These are phyloP conservation scores for Colletotrichum sp. DNA, from an alignment of 2,329 filamentous ascomycete species.

Conservation along the genomic window DNA sequence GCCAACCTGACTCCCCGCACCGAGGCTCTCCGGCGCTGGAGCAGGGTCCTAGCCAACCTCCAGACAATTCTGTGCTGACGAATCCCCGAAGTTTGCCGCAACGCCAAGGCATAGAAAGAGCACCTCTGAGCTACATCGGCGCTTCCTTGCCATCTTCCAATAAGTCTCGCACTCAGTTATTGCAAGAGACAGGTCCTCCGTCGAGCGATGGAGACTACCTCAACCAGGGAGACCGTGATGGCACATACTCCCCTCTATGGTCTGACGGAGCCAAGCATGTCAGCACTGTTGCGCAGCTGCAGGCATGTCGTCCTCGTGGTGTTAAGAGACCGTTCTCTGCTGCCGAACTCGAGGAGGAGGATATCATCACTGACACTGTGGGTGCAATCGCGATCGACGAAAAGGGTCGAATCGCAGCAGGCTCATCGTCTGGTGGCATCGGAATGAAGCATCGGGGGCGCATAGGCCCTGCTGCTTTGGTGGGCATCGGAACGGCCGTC, in stretches of 20 bases:
- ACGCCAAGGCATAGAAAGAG: slow-evolving; percentile 25
- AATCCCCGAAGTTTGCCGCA: slow-evolving; percentile 7
- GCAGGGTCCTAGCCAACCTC: not conserved
- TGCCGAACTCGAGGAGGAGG: slow-evolving; percentile 47
- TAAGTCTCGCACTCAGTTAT: not conserved
- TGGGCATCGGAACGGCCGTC: slow-evolving; percentile 89
- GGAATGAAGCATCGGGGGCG: slow-evolving; percentile 97
- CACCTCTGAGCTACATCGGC: slow-evolving; percentile 30
- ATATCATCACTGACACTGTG: slow-evolving; percentile 87
- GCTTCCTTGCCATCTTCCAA: slow-evolving; percentile 1
- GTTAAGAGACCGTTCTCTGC: slow-evolving; percentile 38
- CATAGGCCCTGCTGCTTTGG: slow-evolving; percentile 88
- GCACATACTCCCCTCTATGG: slow-evolving; percentile 17
- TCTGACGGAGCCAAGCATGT: slow-evolving; percentile 6
- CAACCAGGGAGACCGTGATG: slow-evolving; percentile 17
- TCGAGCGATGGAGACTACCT: not conserved
- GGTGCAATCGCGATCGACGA: slow-evolving; percentile 93
- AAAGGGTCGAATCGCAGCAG: slow-evolving; percentile 87
- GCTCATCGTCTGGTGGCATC: slow-evolving; percentile 95
- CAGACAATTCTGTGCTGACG: not conserved
- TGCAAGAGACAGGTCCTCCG: not conserved
- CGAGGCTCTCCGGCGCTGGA: slow-evolving; percentile 24
- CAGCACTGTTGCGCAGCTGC: slow-evolving; percentile 11
- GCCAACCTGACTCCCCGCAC: slow-evolving; percentile 63
- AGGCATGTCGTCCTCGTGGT: slow-evolving; percentile 29